These are phyloP conservation scores for Colletotrichum sp. DNA, from an alignment of 2,329 filamentous ascomycete species.

Conservation along the genomic window DNA sequence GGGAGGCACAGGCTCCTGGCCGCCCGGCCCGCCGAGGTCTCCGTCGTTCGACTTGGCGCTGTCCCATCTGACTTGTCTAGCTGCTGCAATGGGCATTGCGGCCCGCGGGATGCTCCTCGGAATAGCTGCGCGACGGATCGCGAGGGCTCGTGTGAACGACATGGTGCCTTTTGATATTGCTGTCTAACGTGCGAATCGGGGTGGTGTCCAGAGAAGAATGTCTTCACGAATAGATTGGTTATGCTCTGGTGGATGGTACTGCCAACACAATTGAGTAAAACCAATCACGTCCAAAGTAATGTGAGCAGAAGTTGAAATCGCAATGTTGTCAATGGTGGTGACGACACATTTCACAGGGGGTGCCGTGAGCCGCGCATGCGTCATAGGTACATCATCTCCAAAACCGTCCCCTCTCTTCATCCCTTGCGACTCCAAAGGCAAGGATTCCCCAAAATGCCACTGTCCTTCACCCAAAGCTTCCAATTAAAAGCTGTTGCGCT, in stretches of 20 bases:
- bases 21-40: constrained; percentile 17
- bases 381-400: neutral
- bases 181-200: accelerated
- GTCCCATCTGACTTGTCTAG: neutral
- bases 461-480: neutral
- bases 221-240: neutral
- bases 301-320: neutral
- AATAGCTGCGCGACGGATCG: neutral
- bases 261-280: neutral
- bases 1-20: constrained; percentile 12
- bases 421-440: neutral
- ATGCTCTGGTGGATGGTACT: too few species aligned
- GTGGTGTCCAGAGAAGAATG: accelerated
- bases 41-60: constrained; percentile 2
- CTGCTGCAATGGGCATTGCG: neutral
- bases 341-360: neutral
- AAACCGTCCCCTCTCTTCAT: neutral
- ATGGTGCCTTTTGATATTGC: neutral
- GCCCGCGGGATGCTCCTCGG: neutral
- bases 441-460: neutral
- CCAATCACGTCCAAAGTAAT: neutral
- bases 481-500: accelerated
- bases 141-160: neutral
- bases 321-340: neutral
- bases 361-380: neutral